phyloP scores from a whole-genome alignment of 73 alveolate genomes.

The Uronychia setigera region DNA sequence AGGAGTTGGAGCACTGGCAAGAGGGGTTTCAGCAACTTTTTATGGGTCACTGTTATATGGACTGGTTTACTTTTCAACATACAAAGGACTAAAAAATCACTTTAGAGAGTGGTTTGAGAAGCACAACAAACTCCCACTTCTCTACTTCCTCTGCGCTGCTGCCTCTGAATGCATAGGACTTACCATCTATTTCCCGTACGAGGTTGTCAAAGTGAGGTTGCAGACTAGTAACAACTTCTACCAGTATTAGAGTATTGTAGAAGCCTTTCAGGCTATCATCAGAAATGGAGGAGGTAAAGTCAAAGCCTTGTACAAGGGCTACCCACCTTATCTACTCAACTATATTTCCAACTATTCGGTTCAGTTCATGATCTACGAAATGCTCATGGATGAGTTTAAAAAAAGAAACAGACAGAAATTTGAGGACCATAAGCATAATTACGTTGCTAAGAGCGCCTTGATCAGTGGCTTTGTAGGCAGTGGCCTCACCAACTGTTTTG shows the following conservation, averaged over 20 bases:
- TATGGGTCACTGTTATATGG: slow-evolving; percentile 48
- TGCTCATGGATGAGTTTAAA: slow-evolving; percentile 16
- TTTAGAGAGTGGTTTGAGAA: slow-evolving; percentile 5
- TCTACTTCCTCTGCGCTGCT: slow-evolving; percentile 18
- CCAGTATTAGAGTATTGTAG: slow-evolving; percentile 28
- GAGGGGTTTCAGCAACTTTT: slow-evolving; percentile 42
- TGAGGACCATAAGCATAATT: slow-evolving; percentile 2
- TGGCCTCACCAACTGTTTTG: slow-evolving; percentile 17
- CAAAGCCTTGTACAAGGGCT: slow-evolving; percentile 27
- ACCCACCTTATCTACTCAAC: slow-evolving; percentile 26
- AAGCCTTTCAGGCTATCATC: slow-evolving; percentile 29
- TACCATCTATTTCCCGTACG: slow-evolving; percentile 32
- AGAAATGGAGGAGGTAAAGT: not conserved
- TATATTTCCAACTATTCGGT: slow-evolving; percentile 37
- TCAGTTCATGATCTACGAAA: slow-evolving; percentile 35
- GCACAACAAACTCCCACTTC: not conserved
- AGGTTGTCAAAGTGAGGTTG: slow-evolving; percentile 30
- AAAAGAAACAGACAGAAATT: not conserved
- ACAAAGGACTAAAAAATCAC: not conserved
- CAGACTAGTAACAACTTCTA: slow-evolving; percentile 38
- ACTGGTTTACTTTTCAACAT: slow-evolving; percentile 9
- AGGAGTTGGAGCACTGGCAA: slow-evolving; percentile 10
- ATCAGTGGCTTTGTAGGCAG: slow-evolving; percentile 21
- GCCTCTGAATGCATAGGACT: slow-evolving; percentile 31
- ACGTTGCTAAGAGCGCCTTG: slow-evolving; percentile 8